A percentile compares a stretch with the other conserved stretches of the same genome.
phyloP scores from a whole-genome alignment of 805 yeast genomes.

The Myxozyma nipponensis region DNA sequence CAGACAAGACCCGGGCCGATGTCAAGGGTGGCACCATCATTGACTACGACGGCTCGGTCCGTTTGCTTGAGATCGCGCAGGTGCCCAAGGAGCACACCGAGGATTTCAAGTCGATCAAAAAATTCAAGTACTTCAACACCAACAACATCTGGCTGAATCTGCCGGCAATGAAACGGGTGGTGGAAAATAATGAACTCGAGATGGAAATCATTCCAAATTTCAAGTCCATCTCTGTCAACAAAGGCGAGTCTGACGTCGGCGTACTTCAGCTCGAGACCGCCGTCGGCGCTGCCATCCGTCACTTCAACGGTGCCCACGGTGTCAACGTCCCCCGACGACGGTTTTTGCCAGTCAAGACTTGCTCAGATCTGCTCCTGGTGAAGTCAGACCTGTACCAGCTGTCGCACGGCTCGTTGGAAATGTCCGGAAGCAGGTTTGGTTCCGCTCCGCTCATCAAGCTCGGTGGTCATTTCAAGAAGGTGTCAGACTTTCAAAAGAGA shows the following conservation, averaged over 20 bases:
- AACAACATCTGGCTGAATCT: conserved; percentile 97
- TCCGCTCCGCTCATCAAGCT: conserved; percentile 91
- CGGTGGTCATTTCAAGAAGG: conserved; percentile 96
- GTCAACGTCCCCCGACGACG: conserved; percentile 97
- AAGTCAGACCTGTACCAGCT: conserved; percentile 90
- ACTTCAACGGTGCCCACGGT: conserved; percentile 92
- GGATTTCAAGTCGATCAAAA: conserved; percentile 95
- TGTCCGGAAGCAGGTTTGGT: conserved; percentile 82
- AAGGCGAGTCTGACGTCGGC: conserved; percentile 43
- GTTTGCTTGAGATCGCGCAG: conserved; percentile 94
- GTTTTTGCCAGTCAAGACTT: conserved; percentile 96
- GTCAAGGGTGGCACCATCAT: conserved; percentile 99
- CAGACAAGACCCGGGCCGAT: conserved; percentile 98
- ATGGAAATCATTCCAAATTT: conserved; percentile 95
- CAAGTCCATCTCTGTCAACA: conserved; percentile 63
- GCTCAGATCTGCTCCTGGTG: conserved; percentile 89
- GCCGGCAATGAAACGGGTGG: conserved; percentile 87
- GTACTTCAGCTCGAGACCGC: conserved; percentile 97
- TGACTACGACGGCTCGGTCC: conserved; percentile 90
- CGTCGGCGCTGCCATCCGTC: conserved; percentile 97
- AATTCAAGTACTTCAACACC: conserved; percentile 96
- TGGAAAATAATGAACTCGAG: conserved; percentile 74
- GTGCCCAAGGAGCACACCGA: conserved; percentile 98
- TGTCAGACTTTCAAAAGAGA: conserved; percentile 81
- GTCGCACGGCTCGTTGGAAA: conserved; percentile 83